Evolutionary conservation across 1,284 basidiomycete genomes (phyloP).

Genomic region (Ustilago hordei): DNA sequence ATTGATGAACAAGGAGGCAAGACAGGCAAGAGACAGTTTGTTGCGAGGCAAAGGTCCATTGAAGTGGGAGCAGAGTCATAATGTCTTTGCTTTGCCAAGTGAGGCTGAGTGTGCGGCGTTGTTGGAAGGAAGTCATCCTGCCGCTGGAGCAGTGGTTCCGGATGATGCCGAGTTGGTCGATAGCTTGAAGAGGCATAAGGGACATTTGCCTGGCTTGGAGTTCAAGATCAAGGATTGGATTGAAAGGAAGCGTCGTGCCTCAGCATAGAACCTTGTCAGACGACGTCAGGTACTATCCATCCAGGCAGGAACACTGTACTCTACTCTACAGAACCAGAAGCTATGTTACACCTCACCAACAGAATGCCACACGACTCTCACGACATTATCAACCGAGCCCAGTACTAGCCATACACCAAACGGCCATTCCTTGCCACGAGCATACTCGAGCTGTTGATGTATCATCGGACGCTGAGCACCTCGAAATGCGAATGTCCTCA

Average conservation of each 20-base stretch:
- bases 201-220: slow-evolving; percentile 49
- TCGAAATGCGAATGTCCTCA: too few species aligned
- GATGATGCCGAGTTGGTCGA: slow-evolving; percentile 51
- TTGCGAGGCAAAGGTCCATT: slow-evolving; percentile 59
- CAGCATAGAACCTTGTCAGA: neutral
- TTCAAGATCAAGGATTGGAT: slow-evolving; percentile 60
- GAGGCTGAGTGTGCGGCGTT: slow-evolving; percentile 66
- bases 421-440: too few species aligned
- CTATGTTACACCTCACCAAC: too few species aligned
- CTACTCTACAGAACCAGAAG: too few species aligned
- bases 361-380: too few species aligned
- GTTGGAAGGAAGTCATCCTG: slow-evolving; percentile 61
- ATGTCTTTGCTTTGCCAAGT: slow-evolving; percentile 62
- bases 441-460: too few species aligned
- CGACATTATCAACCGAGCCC: too few species aligned
- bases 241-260: slow-evolving; percentile 13
- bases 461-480: too few species aligned
- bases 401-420: too few species aligned
- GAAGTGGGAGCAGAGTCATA: slow-evolving; percentile 61
- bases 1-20: slow-evolving; percentile 23
- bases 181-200: slow-evolving; percentile 47
- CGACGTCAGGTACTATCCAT: neutral
- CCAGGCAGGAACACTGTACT: too few species aligned
- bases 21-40: slow-evolving; percentile 48
- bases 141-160: slow-evolving; percentile 52